These are phyloP conservation scores for Poa pratensis DNA, from an alignment of 176 grass and related monocot genomes.

Conservation along the genomic window DNA sequence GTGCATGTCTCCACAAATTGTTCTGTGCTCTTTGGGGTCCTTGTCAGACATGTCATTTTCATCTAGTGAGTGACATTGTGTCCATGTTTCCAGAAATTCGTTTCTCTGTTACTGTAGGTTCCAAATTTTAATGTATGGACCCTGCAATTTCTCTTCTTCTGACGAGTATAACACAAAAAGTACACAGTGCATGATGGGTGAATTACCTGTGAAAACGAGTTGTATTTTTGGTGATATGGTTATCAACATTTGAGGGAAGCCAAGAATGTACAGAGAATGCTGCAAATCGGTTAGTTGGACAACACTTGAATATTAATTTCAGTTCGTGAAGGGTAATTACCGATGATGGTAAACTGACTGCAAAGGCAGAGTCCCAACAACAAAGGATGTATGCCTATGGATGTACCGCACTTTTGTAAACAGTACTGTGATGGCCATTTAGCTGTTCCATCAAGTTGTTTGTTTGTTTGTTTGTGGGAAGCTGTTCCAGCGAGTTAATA, in stretches of 20 bases:
- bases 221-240: background rate
- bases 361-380: too few relatives aligned
- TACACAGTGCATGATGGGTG: background rate
- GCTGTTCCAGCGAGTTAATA: too few relatives aligned
- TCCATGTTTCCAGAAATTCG: too few relatives aligned
- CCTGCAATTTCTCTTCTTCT: background rate
- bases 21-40: background rate
- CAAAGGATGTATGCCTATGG: too few relatives aligned
- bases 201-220: background rate
- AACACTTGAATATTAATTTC: background rate
- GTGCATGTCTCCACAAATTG: background rate
- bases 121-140: background rate
- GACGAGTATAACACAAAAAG: background rate
- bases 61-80: background rate
- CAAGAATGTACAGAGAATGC: too few relatives aligned
- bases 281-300: background rate
- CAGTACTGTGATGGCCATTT: too few relatives aligned
- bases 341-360: background rate
- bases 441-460: too few relatives aligned
- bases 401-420: too few relatives aligned
- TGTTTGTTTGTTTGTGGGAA: too few relatives aligned
- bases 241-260: background rate
- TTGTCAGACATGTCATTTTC: background rate
- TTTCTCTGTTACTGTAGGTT: too few relatives aligned
- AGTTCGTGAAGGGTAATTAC: background rate